Evolutionary conservation across 1,284 basidiomycete species (phyloP).

Genomic region (Cerrena zonata): DNA sequence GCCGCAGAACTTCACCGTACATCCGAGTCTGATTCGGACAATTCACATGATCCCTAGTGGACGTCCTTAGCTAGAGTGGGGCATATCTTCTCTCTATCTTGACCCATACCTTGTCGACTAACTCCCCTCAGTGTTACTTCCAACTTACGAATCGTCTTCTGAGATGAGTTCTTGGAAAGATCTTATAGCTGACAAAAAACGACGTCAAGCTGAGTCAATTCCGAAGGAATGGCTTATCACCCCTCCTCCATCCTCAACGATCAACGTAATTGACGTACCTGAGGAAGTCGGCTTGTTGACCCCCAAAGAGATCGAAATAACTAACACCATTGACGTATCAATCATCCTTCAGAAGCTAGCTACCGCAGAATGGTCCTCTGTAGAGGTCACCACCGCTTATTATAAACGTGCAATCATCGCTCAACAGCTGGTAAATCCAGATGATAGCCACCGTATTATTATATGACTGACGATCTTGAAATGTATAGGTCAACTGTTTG

Average conservation of each 20-base stretch:
- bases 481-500: slow-evolving; percentile 40
- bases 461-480: too few relatives aligned
- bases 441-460: not conserved
- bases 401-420: slow-evolving; percentile 56
- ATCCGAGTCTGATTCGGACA: too few relatives aligned
- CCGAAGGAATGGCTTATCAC: slow-evolving; percentile 43
- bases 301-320: slow-evolving; percentile 43
- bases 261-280: slow-evolving; percentile 41
- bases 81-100: not conserved
- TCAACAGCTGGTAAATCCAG: slow-evolving; percentile 47
- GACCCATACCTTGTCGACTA: not conserved
- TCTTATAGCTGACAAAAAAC: slow-evolving; percentile 36
- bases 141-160: not conserved
- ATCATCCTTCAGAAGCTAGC: slow-evolving; percentile 37
- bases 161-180: slow-evolving; percentile 33
- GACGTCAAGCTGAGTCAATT: slow-evolving; percentile 40
- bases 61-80: not conserved
- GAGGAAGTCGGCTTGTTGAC: slow-evolving; percentile 41
- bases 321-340: slow-evolving; percentile 38
- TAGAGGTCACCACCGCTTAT: slow-evolving; percentile 49
- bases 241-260: slow-evolving; percentile 25
- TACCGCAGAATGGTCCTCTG: slow-evolving; percentile 35
- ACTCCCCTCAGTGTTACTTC: not conserved
- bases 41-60: not conserved
- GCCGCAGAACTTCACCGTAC: too few relatives aligned